Base-by-base conservation (phyloP, 176 grass and related monocot species). In the Tillandsia leiboldiana region DNA sequence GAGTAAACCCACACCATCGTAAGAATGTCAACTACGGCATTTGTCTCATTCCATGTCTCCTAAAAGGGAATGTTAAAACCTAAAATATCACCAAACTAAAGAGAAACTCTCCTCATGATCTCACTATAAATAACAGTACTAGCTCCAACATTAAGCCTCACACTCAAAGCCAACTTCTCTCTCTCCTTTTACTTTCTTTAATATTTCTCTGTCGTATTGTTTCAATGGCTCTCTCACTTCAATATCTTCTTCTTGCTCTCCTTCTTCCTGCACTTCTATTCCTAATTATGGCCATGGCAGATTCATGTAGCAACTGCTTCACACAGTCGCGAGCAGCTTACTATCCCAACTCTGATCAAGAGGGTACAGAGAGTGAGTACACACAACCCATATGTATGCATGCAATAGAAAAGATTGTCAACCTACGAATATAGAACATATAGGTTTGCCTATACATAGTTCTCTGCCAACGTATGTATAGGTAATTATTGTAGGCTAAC, bases 271-370 rank as follows among this genome's bases (percentile, higher is more conserved):
- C 11, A 9, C 65, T 77, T 23, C 65, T 65, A n/a, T 65, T 79
- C 75, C 48, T 67, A 48, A 53, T 78, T n/a, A 7, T 26, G 12
- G 86, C 61, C 8, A 63, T 11, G 53, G 83, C 72, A 77, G 77
- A 79, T 48, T 53, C 64, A 20, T 69, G 33, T 42, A 42, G 33
- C 33, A 6, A 42, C 33, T 42, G 64, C 65, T 94, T 87, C 78
- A 84, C 70, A 9, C 58, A 84, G 57, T 94, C 86, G n/a, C 83
- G 63, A 67, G 86, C 86, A 67, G 90, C 78, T 64, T 89, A 95
- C 70, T 84, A 90, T 71, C 81, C 75, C 54, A 87, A 87, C 63
- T 82, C 90, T 22, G 56, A 62, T 49, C 59, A 72, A 78, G 52
- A 74, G 62, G 81, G 81, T 13, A 80, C 75, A 2, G 26, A 82